Conservation (phyloP, 495 filamentous ascomycete species). For the Tuber magnatum region DNA sequence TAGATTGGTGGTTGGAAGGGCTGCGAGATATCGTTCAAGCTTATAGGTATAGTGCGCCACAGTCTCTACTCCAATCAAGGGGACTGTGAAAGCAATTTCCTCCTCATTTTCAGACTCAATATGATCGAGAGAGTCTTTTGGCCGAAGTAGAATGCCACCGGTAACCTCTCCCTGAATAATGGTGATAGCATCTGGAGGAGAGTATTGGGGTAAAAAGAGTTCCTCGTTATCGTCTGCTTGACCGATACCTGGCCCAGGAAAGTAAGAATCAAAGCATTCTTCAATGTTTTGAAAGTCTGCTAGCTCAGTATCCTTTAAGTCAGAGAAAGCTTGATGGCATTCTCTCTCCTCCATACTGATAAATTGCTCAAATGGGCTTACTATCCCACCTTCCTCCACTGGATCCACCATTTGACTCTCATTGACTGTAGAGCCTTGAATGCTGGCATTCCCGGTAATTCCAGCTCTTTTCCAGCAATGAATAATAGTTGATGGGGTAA, state of each 20-base stretch:
- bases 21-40: too few species aligned
- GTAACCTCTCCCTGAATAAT: neutral
- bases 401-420: neutral
- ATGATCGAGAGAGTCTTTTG: neutral
- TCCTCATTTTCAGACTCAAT: neutral
- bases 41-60: neutral
- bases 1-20: neutral
- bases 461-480: slow-evolving; percentile 29
- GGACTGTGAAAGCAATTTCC: neutral
- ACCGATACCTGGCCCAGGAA: neutral
- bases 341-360: neutral
- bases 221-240: too few species aligned
- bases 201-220: too few species aligned
- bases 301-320: neutral
- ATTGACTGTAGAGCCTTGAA: too few species aligned
- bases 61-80: neutral
- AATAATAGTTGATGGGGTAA: slow-evolving; percentile 21
- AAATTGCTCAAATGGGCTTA: neutral
- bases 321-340: neutral
- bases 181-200: neutral
- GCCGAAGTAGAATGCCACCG: neutral
- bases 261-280: neutral
- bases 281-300: neutral
- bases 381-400: neutral
- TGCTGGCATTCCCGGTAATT: too few species aligned